Conservation (phyloP, 139 green algal genomes). For the Ostreobium quekettii region DNA sequence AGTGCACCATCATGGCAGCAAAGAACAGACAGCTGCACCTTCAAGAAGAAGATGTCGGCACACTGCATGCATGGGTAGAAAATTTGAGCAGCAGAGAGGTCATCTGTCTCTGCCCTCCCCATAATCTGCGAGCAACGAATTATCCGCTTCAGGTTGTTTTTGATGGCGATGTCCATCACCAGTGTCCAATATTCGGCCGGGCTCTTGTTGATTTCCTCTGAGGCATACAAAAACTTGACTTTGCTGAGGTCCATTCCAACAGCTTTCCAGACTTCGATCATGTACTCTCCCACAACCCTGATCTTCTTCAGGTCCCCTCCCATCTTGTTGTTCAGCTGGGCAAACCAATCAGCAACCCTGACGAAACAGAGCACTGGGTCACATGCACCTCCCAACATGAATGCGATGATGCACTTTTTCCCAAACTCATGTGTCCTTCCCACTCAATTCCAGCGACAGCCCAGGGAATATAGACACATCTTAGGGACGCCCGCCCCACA, state of each 20-base stretch:
- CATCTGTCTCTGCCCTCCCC: conserved; percentile 87
- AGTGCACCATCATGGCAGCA: neutral
- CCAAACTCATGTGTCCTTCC: neutral
- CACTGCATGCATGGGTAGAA: conserved; percentile 99
- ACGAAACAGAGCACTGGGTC: neutral
- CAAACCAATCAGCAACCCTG: conserved; percentile 89
- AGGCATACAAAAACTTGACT: conserved; percentile 73
- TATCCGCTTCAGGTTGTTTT: conserved; percentile 82
- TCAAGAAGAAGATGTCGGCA: conserved; percentile 98
- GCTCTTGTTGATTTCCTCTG: conserved; percentile 63
- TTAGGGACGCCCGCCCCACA: no score
- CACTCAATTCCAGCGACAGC: no score
- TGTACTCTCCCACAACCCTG: conserved; percentile 72
- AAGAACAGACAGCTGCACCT: conserved; percentile 33
- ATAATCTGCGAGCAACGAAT: conserved; percentile 92
- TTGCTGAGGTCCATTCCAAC: conserved; percentile 90
- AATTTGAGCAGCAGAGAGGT: conserved; percentile 91
- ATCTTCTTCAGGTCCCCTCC: conserved; percentile 99
- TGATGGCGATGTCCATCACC: conserved; percentile 81
- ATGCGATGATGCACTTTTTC: neutral
- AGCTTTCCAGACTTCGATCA: conserved; percentile 87
- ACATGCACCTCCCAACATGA: neutral
- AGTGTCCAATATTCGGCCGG: conserved; percentile 83
- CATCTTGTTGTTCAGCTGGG: conserved; percentile 98
- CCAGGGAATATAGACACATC: no score